Percentiles rank a stretch among this genome's conserved stretches.
Evolutionary conservation across 1,284 basidiomycete species (phyloP).

Genomic region (Marasmius fiardii): DNA sequence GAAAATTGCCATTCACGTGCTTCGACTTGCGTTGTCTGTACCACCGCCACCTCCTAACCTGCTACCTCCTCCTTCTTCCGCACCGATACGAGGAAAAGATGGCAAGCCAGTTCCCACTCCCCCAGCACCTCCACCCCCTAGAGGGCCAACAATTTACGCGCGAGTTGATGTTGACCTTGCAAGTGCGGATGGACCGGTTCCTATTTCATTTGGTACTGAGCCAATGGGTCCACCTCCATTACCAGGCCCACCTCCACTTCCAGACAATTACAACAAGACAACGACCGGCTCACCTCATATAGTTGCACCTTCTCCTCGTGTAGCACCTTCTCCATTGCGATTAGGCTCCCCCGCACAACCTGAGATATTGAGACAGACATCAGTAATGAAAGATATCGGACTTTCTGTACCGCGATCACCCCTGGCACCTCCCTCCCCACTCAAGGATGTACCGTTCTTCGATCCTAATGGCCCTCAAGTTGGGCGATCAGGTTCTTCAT

Average conservation of each 20-base stretch:
- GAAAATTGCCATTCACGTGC: conserved; percentile 19
- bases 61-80: conserved; percentile 11
- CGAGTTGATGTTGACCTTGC: conserved; percentile 52
- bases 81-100: conserved; percentile 9
- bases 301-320: neutral
- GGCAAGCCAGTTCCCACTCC: conserved; percentile 12
- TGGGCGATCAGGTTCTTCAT: neutral
- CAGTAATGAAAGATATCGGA: conserved; percentile 1
- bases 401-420: neutral
- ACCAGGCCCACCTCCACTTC: neutral
- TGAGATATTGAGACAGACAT: neutral
- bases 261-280: neutral
- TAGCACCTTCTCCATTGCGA: conserved; percentile 1
- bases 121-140: conserved; percentile 7
- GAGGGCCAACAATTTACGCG: conserved; percentile 60
- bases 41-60: conserved; percentile 18
- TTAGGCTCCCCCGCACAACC: neutral
- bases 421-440: neutral
- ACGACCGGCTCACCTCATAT: neutral
- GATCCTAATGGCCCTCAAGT: neutral
- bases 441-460: conserved; percentile 2
- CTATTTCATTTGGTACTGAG: conserved; percentile 60
- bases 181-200: conserved; percentile 55
- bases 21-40: conserved; percentile 28
- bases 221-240: conserved; percentile 28